Conservation (phyloP, 192 early-diverging fungal genomes). For the Coemansia sp. region DNA sequence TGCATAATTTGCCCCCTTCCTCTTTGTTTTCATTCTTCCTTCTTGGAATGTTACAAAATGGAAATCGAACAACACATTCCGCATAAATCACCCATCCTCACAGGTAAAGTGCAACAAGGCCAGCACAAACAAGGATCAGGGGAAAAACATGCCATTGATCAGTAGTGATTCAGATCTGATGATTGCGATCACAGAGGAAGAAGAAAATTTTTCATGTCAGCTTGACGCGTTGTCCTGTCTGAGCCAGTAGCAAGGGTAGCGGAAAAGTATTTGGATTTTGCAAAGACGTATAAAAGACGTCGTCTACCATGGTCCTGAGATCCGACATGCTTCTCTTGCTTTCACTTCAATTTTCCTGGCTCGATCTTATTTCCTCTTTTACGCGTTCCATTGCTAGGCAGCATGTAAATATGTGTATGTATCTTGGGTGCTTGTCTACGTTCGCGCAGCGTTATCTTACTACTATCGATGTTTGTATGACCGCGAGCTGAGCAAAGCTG, state of each 20-base stretch:
- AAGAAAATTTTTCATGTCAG: not conserved
- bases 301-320: no score
- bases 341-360: no score
- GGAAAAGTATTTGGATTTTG: not conserved
- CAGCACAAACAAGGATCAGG: conserved; percentile 4
- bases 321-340: not conserved
- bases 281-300: not conserved
- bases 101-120: no score
- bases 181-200: not conserved
- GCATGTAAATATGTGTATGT: not conserved
- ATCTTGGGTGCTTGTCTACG: not conserved
- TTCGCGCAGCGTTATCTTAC: not conserved
- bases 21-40: not conserved
- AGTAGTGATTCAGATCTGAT: not conserved
- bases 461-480: not conserved
- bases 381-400: no score
- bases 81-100: not conserved
- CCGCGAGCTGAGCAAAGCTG: conserved; percentile 15
- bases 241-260: not conserved
- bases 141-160: not conserved
- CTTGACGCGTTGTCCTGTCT: not conserved
- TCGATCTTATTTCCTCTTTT: no score
- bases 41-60: not conserved
- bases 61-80: not conserved
- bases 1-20: not conserved